Conservation (phyloP, 345 rosid genomes). For the Brassica nigra region DNA sequence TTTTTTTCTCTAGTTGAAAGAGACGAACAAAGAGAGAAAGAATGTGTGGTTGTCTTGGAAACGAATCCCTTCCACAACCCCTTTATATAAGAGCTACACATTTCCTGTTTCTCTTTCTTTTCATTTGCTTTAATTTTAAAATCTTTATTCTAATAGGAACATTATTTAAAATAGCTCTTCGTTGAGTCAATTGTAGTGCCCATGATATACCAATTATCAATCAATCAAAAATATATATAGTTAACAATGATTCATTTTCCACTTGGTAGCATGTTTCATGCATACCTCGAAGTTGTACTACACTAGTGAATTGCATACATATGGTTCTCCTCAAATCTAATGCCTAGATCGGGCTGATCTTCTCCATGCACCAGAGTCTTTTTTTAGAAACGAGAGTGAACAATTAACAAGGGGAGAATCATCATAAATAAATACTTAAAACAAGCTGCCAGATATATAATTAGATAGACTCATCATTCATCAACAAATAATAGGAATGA, state of each 20-base stretch:
- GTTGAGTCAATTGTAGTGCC: slow-evolving; percentile 38
- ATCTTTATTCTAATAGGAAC: slow-evolving; percentile 19
- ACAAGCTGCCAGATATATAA: neutral
- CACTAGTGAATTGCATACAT: slow-evolving; percentile 11
- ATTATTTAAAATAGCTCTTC: slow-evolving; percentile 4
- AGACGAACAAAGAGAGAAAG: slow-evolving; percentile 6
- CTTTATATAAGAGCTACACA: slow-evolving; percentile 31
- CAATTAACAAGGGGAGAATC: neutral
- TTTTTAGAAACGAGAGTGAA: neutral
- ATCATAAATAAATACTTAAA: neutral
- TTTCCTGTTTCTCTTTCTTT: slow-evolving; percentile 12
- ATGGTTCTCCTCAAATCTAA: slow-evolving; percentile 2
- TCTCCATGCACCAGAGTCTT: neutral
- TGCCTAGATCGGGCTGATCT: slow-evolving; percentile 13
- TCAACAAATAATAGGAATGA: slow-evolving; percentile 33
- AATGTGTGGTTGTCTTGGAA: slow-evolving; percentile 39
- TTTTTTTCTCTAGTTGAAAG: slow-evolving; percentile 3
- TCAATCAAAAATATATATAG: slow-evolving; percentile 25
- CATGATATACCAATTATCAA: slow-evolving; percentile 40
- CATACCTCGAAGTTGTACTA: slow-evolving; percentile 27
- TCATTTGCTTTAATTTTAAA: neutral
- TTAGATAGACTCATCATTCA: slow-evolving; percentile 8
- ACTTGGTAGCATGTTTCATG: slow-evolving; percentile 42
- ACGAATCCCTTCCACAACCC: slow-evolving; percentile 23
- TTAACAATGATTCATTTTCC: slow-evolving; percentile 23